Base-by-base conservation (phyloP, 805 yeast genomes). In the Peterozyma toletana region DNA sequence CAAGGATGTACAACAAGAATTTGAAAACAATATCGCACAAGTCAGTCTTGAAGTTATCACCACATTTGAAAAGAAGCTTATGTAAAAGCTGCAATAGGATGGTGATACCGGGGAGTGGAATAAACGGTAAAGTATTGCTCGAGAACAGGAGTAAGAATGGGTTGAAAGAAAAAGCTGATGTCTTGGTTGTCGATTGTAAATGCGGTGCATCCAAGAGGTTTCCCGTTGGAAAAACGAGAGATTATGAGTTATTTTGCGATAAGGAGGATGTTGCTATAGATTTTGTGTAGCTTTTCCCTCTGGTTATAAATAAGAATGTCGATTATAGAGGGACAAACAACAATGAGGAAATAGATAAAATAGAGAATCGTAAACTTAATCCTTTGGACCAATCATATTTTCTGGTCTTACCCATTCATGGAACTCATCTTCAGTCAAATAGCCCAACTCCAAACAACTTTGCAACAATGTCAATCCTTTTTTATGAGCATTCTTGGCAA, bases 371-470 rank as follows among this genome's bases (percentile, higher is more conserved):
- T 27, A n/a, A 31, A 31, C 34, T 31, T 9, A 31, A 31, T 11
- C 14, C 9, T 84, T 83, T 59, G 99, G 98, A 49, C 96, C 96
- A 70, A 91, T 82, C 99, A 91, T 91, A 61, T 86, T 78, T 75
- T 93, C 97, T 52, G 99, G 99, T 65, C 86, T 81, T 55, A 91
- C 99, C 95, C 96, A 91, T 67, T 87, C 76, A 64, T 89, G 95
- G 57, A 91, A 91, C 70, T 93, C 96, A 64, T 80, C 83, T 54
- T 78, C 80, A 48, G 81, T 74, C 60, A 93, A 75, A 42, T 82
- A 90, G 48, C 87, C 87, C 58, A 91, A 80, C 71, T 91, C 96
- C 55, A 93, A 71, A 48, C 97, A 96, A 51, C 95, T 81, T 67
- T 88, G 86, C 73, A 91, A 91, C 70, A 91, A 78, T 37, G 98